These are phyloP conservation scores for Fusarium setosum DNA, from an alignment of 2,329 filamentous ascomycete species.

Conservation along the genomic window DNA sequence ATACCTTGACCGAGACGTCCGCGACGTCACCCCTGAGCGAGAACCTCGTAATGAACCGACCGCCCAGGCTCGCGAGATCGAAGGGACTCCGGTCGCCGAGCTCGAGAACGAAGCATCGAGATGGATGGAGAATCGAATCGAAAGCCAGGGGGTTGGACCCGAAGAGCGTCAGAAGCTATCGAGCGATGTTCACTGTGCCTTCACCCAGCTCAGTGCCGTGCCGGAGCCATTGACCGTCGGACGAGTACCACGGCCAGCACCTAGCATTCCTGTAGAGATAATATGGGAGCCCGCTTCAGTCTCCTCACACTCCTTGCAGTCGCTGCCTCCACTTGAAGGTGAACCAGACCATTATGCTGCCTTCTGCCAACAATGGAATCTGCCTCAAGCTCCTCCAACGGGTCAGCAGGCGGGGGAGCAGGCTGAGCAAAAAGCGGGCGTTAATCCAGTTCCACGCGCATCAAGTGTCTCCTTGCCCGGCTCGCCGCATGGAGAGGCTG, in stretches of 20 bases:
- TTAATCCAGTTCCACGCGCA: background rate
- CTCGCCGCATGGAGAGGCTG: background rate
- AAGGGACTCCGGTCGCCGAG: constrained; percentile 2
- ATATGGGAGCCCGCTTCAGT: constrained; percentile 25
- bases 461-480: constrained; percentile 36
- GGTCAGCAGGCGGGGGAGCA: background rate
- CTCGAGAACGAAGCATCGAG: constrained; percentile 19
- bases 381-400: background rate
- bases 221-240: background rate
- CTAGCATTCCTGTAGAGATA: background rate
- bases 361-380: constrained; percentile 20
- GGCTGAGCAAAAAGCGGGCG: background rate
- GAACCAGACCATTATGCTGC: constrained; percentile 16
- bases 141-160: constrained; percentile 10
- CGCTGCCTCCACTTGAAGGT: background rate
- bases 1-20: background rate
- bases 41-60: no score
- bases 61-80: background rate
- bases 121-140: constrained; percentile 28
- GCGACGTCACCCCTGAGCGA: no score
- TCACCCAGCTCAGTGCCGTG: constrained; percentile 23
- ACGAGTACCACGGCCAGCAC: background rate
- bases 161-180: constrained; percentile 19
- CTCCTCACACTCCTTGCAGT: constrained; percentile 9
- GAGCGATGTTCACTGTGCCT: constrained; percentile 27